phyloP scores from a whole-genome alignment of 75 land plant genomes.

The Cryptomeria japonica region DNA sequence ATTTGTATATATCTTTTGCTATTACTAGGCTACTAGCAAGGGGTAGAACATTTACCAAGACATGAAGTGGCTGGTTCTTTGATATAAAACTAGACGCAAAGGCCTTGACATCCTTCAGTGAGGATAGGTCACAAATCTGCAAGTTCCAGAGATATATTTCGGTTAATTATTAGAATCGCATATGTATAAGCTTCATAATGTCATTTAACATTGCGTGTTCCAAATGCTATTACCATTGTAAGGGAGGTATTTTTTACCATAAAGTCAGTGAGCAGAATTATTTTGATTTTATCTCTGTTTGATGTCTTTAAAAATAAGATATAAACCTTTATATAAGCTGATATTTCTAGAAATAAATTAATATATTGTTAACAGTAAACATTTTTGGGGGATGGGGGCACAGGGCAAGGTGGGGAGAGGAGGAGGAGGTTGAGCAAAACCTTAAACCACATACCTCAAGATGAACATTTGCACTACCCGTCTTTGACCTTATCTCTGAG shows the following conservation, averaged over 20 bases:
- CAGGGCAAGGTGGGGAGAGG: no score
- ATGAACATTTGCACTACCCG: constrained; percentile 79
- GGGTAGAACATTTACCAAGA: constrained; percentile 55
- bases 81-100: constrained; percentile 59
- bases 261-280: background rate
- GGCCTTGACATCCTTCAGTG: constrained; percentile 68
- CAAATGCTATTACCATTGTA: background rate
- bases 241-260: background rate
- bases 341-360: background rate
- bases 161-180: background rate
- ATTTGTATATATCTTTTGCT: background rate
- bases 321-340: constrained; percentile 6
- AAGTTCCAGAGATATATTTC: background rate
- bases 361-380: background rate
- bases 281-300: background rate
- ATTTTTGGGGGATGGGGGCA: no score
- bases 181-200: background rate
- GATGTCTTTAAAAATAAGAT: background rate
- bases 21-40: background rate
- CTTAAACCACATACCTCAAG: constrained; percentile 66
- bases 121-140: constrained; percentile 97
- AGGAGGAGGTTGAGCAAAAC: no score
- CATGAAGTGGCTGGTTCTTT: constrained; percentile 68
- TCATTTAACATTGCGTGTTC: background rate
- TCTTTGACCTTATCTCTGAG: constrained; percentile 63